A percentile compares a stretch with the other conserved stretches of the same genome.
Evolutionary conservation across 2,329 filamentous ascomycete species (phyloP).

Genomic region (Arthrobotrys musiformis): DNA sequence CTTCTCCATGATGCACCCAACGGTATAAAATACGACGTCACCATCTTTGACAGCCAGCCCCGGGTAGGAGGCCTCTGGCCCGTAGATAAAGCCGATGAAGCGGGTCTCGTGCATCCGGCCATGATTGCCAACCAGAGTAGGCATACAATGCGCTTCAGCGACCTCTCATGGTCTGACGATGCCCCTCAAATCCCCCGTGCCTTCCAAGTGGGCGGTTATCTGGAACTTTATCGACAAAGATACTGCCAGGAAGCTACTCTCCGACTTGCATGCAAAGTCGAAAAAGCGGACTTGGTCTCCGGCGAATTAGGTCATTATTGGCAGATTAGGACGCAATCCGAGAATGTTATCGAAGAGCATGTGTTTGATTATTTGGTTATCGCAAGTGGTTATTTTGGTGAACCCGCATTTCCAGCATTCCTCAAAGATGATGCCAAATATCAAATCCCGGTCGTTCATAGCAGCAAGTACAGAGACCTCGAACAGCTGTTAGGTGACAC

Average conservation of each 20-base stretch:
- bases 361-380: slow-evolving; percentile 78
- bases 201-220: slow-evolving; percentile 79
- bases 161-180: slow-evolving; percentile 74
- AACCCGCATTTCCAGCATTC: slow-evolving; percentile 68
- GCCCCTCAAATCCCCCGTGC: slow-evolving; percentile 77
- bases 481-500: slow-evolving; percentile 64
- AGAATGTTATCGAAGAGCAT: slow-evolving; percentile 64
- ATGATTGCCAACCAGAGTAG: slow-evolving; percentile 80
- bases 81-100: slow-evolving; percentile 65
- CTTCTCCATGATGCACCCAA: slow-evolving; percentile 71
- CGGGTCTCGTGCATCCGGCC: slow-evolving; percentile 71
- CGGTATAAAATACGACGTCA: slow-evolving; percentile 71
- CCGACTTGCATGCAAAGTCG: slow-evolving; percentile 67
- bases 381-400: slow-evolving; percentile 80
- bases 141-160: slow-evolving; percentile 78
- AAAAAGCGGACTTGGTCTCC: slow-evolving; percentile 62
- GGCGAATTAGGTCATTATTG: slow-evolving; percentile 61
- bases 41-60: slow-evolving; percentile 74
- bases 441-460: slow-evolving; percentile 72
- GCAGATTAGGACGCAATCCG: slow-evolving; percentile 63
- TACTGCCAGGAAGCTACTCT: slow-evolving; percentile 69
- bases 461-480: slow-evolving; percentile 73
- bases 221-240: slow-evolving; percentile 72
- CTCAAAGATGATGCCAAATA: slow-evolving; percentile 60
- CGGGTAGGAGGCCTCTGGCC: slow-evolving; percentile 84